Conservation (phyloP, 2,329 filamentous ascomycete genomes). For the Claviceps arundinis region DNA sequence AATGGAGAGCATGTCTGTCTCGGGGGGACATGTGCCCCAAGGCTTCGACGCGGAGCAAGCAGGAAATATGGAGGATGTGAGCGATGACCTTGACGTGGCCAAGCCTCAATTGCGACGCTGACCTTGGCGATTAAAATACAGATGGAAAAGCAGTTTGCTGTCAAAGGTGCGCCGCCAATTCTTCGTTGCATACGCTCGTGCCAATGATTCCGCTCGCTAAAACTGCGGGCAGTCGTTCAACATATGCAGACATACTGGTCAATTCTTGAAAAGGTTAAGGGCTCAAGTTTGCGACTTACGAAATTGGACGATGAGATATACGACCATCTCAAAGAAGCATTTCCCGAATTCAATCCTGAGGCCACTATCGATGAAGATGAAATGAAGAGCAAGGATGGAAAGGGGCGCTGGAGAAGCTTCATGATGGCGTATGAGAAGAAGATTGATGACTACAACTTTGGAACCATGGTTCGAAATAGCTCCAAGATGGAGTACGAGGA, state of each 20-base stretch:
- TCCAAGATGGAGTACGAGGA: conserved; percentile 75
- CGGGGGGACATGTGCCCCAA: conserved; percentile 29
- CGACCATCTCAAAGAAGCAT: conserved; percentile 73
- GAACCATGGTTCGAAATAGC: conserved; percentile 74
- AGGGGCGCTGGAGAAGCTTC: conserved; percentile 90
- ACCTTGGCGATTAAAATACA: conserved; percentile 19
- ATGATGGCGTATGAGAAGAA: conserved; percentile 89
- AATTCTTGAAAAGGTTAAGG: conserved; percentile 81
- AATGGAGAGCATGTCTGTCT: conserved; percentile 23
- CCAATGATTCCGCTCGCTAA: not conserved
- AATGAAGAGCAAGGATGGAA: conserved; percentile 96
- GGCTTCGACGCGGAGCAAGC: conserved; percentile 46
- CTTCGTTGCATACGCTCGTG: not conserved
- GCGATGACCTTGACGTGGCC: conserved; percentile 16
- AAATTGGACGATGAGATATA: conserved; percentile 93
- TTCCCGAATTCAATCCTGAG: conserved; percentile 83
- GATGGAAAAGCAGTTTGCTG: conserved; percentile 99
- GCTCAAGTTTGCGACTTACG: conserved; percentile 79
- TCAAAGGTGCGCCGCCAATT: conserved; percentile 54
- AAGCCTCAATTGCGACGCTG: not conserved
- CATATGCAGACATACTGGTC: conserved; percentile 97
- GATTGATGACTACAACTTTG: conserved; percentile 96
- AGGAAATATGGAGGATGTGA: conserved; percentile 41
- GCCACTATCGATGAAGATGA: conserved; percentile 74
- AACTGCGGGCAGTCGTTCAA: conserved; percentile 51